Base-by-base conservation (phyloP, 1,284 basidiomycete species). In the Omphalotus olearius region DNA sequence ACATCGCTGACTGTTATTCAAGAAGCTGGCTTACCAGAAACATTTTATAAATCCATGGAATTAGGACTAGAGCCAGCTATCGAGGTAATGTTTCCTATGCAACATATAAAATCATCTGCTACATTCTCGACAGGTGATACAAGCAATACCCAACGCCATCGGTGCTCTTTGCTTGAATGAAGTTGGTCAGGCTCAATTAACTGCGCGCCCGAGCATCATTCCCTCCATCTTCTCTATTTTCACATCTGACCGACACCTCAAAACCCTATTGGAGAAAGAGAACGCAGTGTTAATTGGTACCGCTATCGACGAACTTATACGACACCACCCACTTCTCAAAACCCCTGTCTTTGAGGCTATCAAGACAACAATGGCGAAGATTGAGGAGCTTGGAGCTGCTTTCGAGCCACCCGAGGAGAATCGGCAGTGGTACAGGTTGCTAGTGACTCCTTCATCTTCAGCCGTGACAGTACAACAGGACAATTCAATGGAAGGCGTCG, bases 131-230 rank as follows among this genome's bases (percentile, higher is more conserved):
- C 46, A 95, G 85, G 88, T 98, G 48, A 85, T 99, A 47, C 87
- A 90, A 73, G 84, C 94, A 0, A 85, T 98, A 51, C 91, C 95
- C 0, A 96, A 96, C 61, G 96, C 94, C n/a, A 84, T 99, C 50
- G 95, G 96, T 33, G 97, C 97, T 0, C 76, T 99, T 40, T 99
- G 96, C 66, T 79, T 99, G 51, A 99, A 99, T 64, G 86, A 92
- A 59, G 74, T 81, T 2, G 97, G 97, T 2, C 84, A 97, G 60
- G 82, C 91, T 36, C 88, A 92, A 61, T 81, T 98, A 38, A 71
- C 83, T 13, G 79, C 80, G 9, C 84, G 87, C 43, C 87, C 90
- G 1, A 80, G 78, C 50, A 83, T 98, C 55, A 89, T 99, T 59
- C 84, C 85, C 6, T 82, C 85, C 45, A 82, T 98, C 47, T 90